Evolutionary conservation across 2,329 filamentous ascomycete species (phyloP).

Genomic region (Esteya vermicola): DNA sequence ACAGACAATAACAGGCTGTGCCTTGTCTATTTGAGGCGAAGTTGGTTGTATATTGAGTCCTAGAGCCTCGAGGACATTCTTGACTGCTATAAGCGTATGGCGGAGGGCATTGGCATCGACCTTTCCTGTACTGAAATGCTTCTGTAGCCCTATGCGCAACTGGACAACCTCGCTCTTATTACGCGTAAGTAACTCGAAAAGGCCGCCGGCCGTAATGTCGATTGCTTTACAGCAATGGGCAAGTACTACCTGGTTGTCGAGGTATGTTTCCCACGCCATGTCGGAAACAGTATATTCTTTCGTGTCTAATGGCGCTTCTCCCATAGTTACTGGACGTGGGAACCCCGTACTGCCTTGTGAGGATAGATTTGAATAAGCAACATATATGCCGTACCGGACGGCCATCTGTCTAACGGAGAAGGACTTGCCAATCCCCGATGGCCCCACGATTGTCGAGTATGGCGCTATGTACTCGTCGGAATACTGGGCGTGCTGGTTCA

Average conservation of each 20-base stretch:
- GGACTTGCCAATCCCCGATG: slow-evolving; percentile 2
- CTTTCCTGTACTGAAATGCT: background rate
- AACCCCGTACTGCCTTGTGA: background rate
- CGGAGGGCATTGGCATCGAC: background rate
- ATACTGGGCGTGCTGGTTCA: background rate
- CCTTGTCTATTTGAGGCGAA: background rate
- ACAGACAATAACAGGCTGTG: background rate
- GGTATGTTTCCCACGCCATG: background rate
- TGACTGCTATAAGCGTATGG: background rate
- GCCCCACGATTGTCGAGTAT: slow-evolving; percentile 3
- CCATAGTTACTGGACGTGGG: background rate
- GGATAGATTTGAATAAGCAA: background rate
- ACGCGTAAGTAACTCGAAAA: background rate
- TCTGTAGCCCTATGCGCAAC: background rate
- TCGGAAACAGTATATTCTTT: no score
- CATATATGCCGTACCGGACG: slow-evolving; percentile 1
- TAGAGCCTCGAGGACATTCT: background rate
- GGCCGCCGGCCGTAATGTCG: background rate
- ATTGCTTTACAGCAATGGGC: background rate
- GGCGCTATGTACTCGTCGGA: background rate
- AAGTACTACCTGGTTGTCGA: background rate
- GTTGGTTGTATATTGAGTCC: background rate
- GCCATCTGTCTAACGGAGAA: slow-evolving; percentile 1
- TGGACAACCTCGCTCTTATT: background rate
- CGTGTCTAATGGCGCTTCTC: background rate